These are phyloP conservation scores for Aspergillus oerlinghausenensis DNA, from an alignment of 2,329 filamentous ascomycete species.

Conservation along the genomic window DNA sequence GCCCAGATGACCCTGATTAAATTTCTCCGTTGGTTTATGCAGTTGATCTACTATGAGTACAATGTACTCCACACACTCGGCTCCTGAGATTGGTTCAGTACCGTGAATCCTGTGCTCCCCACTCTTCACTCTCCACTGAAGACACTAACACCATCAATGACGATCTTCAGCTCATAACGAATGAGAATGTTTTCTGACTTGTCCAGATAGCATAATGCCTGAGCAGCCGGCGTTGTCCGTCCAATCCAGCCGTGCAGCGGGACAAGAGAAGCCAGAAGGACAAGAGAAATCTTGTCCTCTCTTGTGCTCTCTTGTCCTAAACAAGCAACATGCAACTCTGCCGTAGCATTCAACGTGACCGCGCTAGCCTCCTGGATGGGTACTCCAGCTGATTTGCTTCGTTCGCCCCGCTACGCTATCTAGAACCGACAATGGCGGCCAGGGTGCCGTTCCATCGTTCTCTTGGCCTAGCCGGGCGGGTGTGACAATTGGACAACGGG, in stretches of 20 bases:
- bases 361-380: neutral
- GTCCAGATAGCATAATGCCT: neutral
- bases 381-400: neutral
- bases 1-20: neutral
- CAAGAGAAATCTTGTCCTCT: conserved; percentile 7
- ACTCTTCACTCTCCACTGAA: neutral
- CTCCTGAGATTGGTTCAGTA: neutral
- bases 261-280: neutral
- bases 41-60: neutral
- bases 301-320: conserved; percentile 4
- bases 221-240: conserved; percentile 2
- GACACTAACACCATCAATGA: conserved; percentile 3
- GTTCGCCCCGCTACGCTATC: neutral
- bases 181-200: neutral
- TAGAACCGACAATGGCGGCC: neutral
- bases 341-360: conserved; percentile 3
- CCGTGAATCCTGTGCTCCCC: neutral
- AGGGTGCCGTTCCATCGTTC: neutral
- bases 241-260: neutral
- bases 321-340: conserved; percentile 11
- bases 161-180: conserved; percentile 7
- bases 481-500: neutral
- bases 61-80: neutral
- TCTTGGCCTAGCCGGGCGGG: neutral
- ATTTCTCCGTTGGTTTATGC: neutral